Percentiles rank a stretch among this genome's conserved stretches.
phyloP scores from a whole-genome alignment of 139 green algal species.

The Chlorella sp. region DNA sequence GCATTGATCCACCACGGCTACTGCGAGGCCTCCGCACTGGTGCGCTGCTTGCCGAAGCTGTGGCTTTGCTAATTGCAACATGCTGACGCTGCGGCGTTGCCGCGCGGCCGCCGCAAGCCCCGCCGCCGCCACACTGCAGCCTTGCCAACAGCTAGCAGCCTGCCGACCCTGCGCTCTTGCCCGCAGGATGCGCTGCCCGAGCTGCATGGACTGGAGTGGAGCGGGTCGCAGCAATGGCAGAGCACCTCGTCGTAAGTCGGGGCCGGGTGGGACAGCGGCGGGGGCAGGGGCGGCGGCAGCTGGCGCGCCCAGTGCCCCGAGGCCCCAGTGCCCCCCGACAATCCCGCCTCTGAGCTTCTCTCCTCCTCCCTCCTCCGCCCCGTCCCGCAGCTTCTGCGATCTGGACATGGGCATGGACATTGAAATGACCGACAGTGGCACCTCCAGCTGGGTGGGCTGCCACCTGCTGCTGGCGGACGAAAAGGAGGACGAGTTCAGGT shows the following conservation, averaged over 20 bases:
- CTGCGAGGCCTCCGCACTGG: background rate
- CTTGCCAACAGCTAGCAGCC: background rate
- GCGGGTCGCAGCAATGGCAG: constrained; percentile 11
- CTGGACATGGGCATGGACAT: constrained; percentile 5
- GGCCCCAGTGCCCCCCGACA: background rate
- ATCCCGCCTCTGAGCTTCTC: too few relatives aligned
- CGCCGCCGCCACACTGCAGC: background rate
- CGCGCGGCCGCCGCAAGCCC: background rate
- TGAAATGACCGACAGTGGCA: background rate
- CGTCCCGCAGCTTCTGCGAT: constrained; percentile 17
- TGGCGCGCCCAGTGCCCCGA: background rate
- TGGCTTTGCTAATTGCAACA: too few relatives aligned
- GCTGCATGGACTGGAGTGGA: background rate
- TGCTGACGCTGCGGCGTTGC: too few relatives aligned
- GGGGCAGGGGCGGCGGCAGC: background rate
- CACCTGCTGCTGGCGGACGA: constrained; percentile 7
- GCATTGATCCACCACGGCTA: background rate
- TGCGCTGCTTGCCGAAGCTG: background rate
- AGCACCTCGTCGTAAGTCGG: background rate
- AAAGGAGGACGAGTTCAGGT: constrained; percentile 13
- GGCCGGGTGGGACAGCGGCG: background rate
- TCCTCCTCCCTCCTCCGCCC: background rate
- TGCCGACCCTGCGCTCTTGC: background rate
- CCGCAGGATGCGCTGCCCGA: constrained; percentile 5
- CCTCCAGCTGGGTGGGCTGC: constrained; percentile 4